Percentiles rank a stretch among this genome's conserved stretches.
These are phyloP conservation scores for Inosperma sp. DNA, from an alignment of 768 basidiomycete genomes.

Conservation along the genomic window DNA sequence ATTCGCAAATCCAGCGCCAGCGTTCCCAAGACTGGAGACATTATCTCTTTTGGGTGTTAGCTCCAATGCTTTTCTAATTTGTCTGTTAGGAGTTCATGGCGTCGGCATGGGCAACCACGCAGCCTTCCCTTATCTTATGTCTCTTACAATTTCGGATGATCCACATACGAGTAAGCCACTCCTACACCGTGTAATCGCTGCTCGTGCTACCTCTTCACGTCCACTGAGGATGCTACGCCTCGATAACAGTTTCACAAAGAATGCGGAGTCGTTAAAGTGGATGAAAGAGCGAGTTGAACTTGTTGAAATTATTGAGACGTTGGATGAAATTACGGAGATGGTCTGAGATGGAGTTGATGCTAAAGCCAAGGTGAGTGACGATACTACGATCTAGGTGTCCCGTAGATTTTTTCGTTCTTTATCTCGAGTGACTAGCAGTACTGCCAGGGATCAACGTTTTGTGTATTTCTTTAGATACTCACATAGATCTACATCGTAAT, in stretches of 20 bases:
- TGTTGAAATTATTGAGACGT: constrained; percentile 9
- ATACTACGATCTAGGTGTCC: no score
- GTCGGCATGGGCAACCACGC: background rate
- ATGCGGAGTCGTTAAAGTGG: constrained; percentile 28
- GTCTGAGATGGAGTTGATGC: background rate
- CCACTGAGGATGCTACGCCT: constrained; percentile 21
- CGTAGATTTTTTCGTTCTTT: no score
- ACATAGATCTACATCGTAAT: no score
- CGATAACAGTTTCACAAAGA: constrained; percentile 19
- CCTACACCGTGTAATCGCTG: constrained; percentile 22
- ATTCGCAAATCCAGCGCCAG: constrained; percentile 12
- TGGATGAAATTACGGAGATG: background rate
- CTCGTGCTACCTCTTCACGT: constrained; percentile 13
- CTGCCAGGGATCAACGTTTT: no score
- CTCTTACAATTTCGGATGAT: constrained; percentile 22
- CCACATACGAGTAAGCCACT: constrained; percentile 24
- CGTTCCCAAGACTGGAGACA: constrained; percentile 25
- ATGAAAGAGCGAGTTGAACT: constrained; percentile 22
- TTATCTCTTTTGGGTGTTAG: constrained; percentile 21
- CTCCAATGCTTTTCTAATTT: constrained; percentile 24
- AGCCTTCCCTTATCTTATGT: constrained; percentile 22
- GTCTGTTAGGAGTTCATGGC: constrained; percentile 12
- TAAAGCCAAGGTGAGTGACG: no score
- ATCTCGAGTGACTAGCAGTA: no score
- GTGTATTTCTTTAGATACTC: no score